These are phyloP conservation scores for Alternaria novae-zelandiae DNA, from an alignment of 2,329 filamentous ascomycete genomes.

Conservation along the genomic window DNA sequence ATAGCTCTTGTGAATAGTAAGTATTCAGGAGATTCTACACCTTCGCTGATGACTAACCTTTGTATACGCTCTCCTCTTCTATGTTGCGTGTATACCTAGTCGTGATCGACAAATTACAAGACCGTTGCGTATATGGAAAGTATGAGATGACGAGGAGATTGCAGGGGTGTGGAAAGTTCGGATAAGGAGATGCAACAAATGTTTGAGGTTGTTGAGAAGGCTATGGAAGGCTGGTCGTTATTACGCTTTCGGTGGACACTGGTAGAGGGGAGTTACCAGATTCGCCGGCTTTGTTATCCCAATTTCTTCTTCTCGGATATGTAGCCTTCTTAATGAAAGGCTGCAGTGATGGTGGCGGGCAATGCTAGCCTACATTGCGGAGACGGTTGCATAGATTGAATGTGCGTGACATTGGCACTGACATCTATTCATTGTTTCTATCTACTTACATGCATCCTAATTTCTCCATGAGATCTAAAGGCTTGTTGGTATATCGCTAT, in stretches of 20 bases:
- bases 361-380: neutral
- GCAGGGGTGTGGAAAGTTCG: neutral
- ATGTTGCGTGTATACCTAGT: neutral
- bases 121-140: neutral
- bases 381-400: neutral
- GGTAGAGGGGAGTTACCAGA: neutral
- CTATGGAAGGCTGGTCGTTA: neutral
- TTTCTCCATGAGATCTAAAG: neutral
- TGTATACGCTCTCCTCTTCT: neutral
- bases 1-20: neutral
- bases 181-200: neutral
- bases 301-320: neutral
- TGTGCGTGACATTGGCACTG: neutral
- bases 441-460: neutral
- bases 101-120: neutral
- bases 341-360: neutral
- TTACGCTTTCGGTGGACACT: neutral
- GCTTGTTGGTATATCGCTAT: conserved; percentile 1
- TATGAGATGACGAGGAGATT: neutral
- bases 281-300: neutral
- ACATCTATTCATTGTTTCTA: neutral
- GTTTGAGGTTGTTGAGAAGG: neutral
- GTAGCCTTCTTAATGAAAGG: neutral
- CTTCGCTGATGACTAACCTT: neutral
- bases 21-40: neutral